A percentile compares a stretch with the other conserved stretches of the same genome.
phyloP scores from a whole-genome alignment of 2,329 filamentous ascomycete species.

The Fusarium sp. region DNA sequence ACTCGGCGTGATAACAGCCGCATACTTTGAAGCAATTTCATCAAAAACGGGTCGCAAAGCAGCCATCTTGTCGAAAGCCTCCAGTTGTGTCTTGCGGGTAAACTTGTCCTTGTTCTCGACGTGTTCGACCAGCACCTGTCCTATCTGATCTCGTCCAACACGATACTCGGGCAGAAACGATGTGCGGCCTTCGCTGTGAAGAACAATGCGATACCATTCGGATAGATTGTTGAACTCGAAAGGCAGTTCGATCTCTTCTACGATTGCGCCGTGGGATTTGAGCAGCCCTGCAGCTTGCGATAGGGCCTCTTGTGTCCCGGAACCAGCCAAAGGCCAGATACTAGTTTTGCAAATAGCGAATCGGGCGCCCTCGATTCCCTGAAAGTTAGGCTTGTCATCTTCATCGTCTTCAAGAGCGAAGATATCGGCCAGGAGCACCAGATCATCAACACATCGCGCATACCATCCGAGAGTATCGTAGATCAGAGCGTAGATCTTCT shows the following conservation, averaged over 20 bases:
- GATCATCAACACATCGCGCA: conserved; percentile 70
- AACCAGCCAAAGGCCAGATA: conserved; percentile 66
- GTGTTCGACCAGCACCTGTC: conserved; percentile 62
- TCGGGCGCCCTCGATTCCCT: conserved; percentile 63
- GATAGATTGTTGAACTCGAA: conserved; percentile 64
- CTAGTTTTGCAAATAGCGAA: conserved; percentile 71
- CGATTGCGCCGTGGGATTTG: conserved; percentile 63
- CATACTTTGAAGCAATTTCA: conserved; percentile 65
- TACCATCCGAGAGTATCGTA: conserved; percentile 76
- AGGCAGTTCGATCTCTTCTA: conserved; percentile 71
- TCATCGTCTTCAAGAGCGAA: conserved; percentile 66
- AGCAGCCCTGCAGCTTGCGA: conserved; percentile 59
- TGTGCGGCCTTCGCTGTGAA: conserved; percentile 67
- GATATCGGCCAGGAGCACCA: conserved; percentile 69
- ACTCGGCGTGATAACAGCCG: conserved; percentile 72
- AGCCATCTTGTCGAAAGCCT: conserved; percentile 69
- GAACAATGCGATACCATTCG: conserved; percentile 67
- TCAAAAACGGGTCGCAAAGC: conserved; percentile 70
- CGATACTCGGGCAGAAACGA: conserved; percentile 71
- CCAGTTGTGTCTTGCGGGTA: conserved; percentile 64
- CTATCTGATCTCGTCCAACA: conserved; percentile 63
- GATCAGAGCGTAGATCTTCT: conserved; percentile 71
- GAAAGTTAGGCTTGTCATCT: conserved; percentile 55
- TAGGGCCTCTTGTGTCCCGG: conserved; percentile 62
- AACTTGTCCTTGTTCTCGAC: conserved; percentile 66